Evolutionary conservation across 73 alveolate genomes (phyloP).

Genomic region (Effrenium voratum): DNA sequence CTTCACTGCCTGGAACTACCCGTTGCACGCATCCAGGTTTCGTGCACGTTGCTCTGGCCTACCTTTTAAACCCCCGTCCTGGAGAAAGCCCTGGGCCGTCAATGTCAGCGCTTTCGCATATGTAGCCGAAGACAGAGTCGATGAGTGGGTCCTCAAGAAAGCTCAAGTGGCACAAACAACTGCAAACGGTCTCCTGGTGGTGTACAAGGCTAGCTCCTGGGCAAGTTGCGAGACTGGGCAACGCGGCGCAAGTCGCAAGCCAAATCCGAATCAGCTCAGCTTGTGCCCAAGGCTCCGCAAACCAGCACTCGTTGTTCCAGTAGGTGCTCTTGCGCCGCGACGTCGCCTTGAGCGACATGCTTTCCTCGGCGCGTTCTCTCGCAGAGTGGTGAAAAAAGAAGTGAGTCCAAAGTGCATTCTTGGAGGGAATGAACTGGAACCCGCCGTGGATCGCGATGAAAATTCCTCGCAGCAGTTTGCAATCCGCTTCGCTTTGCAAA

Average conservation of each 20-base stretch:
- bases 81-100: conserved; percentile 29
- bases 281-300: conserved; percentile 20
- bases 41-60: not conserved
- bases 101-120: conserved; percentile 40
- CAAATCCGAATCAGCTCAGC: not conserved
- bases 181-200: conserved; percentile 10
- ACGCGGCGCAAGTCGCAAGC: not conserved
- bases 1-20: conserved; percentile 20
- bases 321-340: not conserved
- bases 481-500: no score
- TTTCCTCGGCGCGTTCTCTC: not conserved
- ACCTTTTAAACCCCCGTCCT: not conserved
- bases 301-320: conserved; percentile 59
- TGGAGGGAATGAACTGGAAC: conserved; percentile 27
- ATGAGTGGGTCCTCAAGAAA: conserved; percentile 33
- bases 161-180: not conserved
- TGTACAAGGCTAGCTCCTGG: conserved; percentile 43
- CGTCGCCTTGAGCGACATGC: not conserved
- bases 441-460: conserved; percentile 69
- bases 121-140: conserved; percentile 61
- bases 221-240: not conserved
- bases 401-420: not conserved
- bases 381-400: not conserved
- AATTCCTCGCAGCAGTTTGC: no score
- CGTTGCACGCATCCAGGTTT: not conserved